phyloP scores from a whole-genome alignment of 495 filamentous ascomycete species.

The Aspergillus cavernicola region DNA sequence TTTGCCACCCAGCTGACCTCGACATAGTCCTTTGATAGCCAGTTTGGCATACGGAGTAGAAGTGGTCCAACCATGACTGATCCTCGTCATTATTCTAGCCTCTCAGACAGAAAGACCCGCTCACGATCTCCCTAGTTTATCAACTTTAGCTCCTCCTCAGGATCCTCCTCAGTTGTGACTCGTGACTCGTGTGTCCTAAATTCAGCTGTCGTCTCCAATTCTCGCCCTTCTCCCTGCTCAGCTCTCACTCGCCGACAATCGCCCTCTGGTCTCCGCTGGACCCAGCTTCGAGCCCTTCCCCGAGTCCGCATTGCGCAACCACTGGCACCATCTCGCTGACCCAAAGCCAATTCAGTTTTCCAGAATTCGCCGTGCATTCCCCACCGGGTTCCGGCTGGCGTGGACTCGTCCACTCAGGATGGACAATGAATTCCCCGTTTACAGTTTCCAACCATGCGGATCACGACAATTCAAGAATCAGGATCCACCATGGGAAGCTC shows the following conservation, averaged over 20 bases:
- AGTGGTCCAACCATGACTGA: no score
- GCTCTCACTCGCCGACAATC: slow-evolving; percentile 3
- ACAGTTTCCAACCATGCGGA: slow-evolving; percentile 4
- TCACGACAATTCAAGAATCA: background rate
- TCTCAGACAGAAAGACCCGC: slow-evolving; percentile 1
- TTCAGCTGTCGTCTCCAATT: background rate
- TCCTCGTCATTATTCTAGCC: no score
- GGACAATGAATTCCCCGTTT: slow-evolving; percentile 1
- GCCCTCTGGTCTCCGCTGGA: slow-evolving; percentile 5
- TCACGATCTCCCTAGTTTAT: background rate
- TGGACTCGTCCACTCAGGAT: no score
- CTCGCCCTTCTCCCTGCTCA: background rate
- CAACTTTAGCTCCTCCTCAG: background rate
- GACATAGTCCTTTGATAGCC: no score
- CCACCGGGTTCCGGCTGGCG: no score
- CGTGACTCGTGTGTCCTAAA: background rate
- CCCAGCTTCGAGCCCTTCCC: background rate
- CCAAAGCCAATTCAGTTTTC: slow-evolving; percentile 8
- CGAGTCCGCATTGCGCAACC: background rate
- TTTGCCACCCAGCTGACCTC: no score
- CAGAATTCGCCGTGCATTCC: no score
- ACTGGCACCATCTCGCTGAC: background rate
- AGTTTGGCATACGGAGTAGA: no score
- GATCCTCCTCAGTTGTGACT: background rate
- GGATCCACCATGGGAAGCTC: slow-evolving; percentile 6